Base-by-base conservation (phyloP, 1,284 basidiomycete species). In the Austroboletus niveus region DNA sequence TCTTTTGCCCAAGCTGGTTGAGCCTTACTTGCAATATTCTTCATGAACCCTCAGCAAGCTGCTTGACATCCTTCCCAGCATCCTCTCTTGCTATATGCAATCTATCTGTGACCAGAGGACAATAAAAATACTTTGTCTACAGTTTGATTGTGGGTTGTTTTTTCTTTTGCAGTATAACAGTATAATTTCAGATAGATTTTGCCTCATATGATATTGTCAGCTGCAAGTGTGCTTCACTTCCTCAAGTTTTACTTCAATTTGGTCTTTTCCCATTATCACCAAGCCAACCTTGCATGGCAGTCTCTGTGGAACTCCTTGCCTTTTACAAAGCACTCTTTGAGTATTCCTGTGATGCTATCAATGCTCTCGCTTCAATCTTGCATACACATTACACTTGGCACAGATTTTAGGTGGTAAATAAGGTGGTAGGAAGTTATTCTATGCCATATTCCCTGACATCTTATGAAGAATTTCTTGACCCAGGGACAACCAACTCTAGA, bases 271-370 rank as follows among this genome's bases (percentile, higher is more conserved):
- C 51, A 24, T 45, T 29, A 0, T 27, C 39, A 1, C 50, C 50
- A 1, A 48, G 47, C 8, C 53, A 55, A 15, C 50, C 53, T 11
- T 39, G 22, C 4, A 45, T 55, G 45, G 50, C 53, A 1, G 34
- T 55, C 12, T 55, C 51, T 0, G 8, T 45, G 1, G 47, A 55
- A 6, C 11, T 55, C 4, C 47, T 53, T 2, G 34, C 30, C 7
- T 55, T 55, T n/a, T 55, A 55, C 24, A 15, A 31, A 8, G 49
- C 48, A 6, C 29, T 54, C 4, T 54, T 51, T 14, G 49, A 53
- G 17, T 1, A 17, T 17, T 17, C 17, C 17, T 17, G 17, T 17
- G 17, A 17, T 17, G 17, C 17, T 17, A 17, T 17, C 39, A 20
- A 1, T 47, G 38, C 2, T 52, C 17, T 54, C 5, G 46, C 46